Evolutionary conservation across 176 grass and related monocot genomes (phyloP), one percentile per base, ranked within the genome.

Genomic region (Themeda triandra): DNA sequence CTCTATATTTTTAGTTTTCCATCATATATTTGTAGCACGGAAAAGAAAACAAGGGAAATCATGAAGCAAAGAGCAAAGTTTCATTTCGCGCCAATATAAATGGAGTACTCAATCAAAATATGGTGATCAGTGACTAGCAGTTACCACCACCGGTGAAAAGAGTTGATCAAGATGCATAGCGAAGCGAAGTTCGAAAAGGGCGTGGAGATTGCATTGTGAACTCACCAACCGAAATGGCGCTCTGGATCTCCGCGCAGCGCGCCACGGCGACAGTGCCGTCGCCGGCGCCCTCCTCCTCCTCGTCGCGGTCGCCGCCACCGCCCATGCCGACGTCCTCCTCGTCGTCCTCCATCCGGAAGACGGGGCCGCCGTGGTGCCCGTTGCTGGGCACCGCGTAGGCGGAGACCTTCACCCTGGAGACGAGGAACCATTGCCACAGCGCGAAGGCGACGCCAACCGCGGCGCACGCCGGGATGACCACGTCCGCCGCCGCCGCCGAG

Each of bases 191-290:
- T 24, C 1, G 1, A 37, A 25, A 41, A 1, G 6, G 27, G 8
- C 2, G 73, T 54, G 73, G 28, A 6, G 1, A 30, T 3, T 27
- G 29, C 54, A 75, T 9, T 24, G 7, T 24, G 7, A 40, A 87
- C 91, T 76, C 62, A 97, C 94, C 91, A 60, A 91, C 84, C 0
- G 91, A 84, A 79, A 97, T 97, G 23, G 94, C 94, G 68, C 63
- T 82, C 73, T 97, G 91, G 78, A 97, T 93, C 89, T 97, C 94
- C 0, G 89, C 87, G 73, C 91, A 97, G 29, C 92, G 92, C 32
- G 60, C 81, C 54, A 84, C 84, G 71, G 89, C 69, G 63, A 37
- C 63, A 8, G 65, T 70, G 82, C 67, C 51, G 39, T 88, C 89
- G 31, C 56, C 83, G 3, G 19, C 80, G 31, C 27, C 66, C 28